These are phyloP conservation scores for Lathyrus aphaca DNA, from an alignment of 306 rosid species.

Conservation along the genomic window DNA sequence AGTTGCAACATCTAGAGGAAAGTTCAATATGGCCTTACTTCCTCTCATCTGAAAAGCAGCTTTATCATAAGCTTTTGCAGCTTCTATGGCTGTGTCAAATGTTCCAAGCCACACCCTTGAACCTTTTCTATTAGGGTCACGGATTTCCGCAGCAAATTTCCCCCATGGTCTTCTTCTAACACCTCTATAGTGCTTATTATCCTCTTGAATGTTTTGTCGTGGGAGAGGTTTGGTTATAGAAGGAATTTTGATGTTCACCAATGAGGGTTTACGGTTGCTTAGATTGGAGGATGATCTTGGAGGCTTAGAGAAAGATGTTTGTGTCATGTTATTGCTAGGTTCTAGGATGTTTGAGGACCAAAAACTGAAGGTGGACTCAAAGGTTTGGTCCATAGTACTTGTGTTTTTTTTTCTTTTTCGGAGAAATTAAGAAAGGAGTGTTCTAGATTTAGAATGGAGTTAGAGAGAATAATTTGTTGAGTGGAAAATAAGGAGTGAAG, in stretches of 20 bases:
- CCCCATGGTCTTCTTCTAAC: slow-evolving; percentile 58
- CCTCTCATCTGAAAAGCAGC: slow-evolving; percentile 61
- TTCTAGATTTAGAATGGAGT: slow-evolving; percentile 9
- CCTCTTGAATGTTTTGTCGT: not conserved
- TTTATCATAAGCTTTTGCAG: slow-evolving; percentile 56
- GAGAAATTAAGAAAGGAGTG: not conserved
- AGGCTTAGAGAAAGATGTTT: slow-evolving; percentile 34
- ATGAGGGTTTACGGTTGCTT: slow-evolving; percentile 46
- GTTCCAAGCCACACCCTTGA: slow-evolving; percentile 60
- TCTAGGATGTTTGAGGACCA: slow-evolving; percentile 14
- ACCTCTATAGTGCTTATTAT: slow-evolving; percentile 48
- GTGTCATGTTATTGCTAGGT: not conserved
- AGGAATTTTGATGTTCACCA: slow-evolving; percentile 49
- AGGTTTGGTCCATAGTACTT: slow-evolving; percentile 35
- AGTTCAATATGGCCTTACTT: slow-evolving; percentile 52
- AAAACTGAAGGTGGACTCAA: slow-evolving; percentile 31
- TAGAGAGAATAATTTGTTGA: slow-evolving; percentile 21
- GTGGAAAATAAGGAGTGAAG: slow-evolving; percentile 43
- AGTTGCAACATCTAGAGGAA: slow-evolving; percentile 46
- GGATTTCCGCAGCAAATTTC: slow-evolving; percentile 53
- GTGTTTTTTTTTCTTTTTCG: not conserved
- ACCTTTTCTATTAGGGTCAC: slow-evolving; percentile 50
- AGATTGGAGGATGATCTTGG: slow-evolving; percentile 46
- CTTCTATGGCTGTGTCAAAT: slow-evolving; percentile 57
- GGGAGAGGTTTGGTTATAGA: slow-evolving; percentile 30